phyloP scores from a whole-genome alignment of 768 basidiomycete species.

The Pleurotus eryngii region DNA sequence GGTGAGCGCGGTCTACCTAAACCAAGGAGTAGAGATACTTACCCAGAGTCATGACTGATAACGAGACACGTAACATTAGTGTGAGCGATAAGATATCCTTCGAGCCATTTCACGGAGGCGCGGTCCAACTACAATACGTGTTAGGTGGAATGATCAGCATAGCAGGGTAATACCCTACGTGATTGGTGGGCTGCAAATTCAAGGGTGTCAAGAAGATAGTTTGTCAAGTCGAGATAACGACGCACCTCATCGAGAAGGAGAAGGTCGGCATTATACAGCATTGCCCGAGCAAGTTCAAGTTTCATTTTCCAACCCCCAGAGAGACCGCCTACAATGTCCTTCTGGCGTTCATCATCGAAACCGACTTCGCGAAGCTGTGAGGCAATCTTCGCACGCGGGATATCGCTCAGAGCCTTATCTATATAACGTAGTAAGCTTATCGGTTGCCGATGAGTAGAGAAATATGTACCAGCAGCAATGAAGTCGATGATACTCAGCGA shows the following conservation, averaged over 20 bases:
- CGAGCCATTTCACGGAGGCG: constrained; percentile 87
- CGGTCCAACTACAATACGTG: constrained; percentile 60
- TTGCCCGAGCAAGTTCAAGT: constrained; percentile 90
- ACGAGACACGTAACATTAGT: constrained; percentile 87
- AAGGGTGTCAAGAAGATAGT: constrained; percentile 9
- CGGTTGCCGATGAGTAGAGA: not conserved
- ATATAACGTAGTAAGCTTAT: constrained; percentile 5
- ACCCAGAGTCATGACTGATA: constrained; percentile 96
- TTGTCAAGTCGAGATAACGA: constrained; percentile 6
- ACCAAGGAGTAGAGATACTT: constrained; percentile 22
- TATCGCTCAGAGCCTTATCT: constrained; percentile 67
- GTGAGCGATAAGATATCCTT: constrained; percentile 80
- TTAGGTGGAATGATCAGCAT: constrained; percentile 8
- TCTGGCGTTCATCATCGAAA: constrained; percentile 83
- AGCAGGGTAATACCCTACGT: constrained; percentile 48
- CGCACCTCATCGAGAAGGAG: constrained; percentile 80
- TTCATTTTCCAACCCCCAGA: constrained; percentile 99
- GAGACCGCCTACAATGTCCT: constrained; percentile 81
- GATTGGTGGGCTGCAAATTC: constrained; percentile 75
- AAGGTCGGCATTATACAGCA: constrained; percentile 92
- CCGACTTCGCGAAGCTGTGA: constrained; percentile 85
- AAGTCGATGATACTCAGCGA: constrained; percentile 84
- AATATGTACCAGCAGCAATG: constrained; percentile 69
- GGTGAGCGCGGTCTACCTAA: constrained; percentile 1
- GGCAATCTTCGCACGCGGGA: constrained; percentile 70